phyloP scores from a whole-genome alignment of 306 rosid genomes.

The Cercis canadensis region DNA sequence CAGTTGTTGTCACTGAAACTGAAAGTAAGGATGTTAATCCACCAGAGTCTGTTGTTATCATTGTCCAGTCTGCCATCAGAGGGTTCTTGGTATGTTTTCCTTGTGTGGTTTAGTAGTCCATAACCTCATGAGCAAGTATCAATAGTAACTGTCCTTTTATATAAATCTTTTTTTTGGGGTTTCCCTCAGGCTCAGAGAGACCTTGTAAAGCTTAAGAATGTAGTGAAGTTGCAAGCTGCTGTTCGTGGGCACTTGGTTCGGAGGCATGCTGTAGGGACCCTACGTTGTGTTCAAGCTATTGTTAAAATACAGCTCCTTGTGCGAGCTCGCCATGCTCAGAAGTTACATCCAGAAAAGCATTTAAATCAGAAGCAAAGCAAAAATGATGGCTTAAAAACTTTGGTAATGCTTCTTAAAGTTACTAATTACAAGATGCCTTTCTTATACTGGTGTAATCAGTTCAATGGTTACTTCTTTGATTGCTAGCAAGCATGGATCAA shows the following conservation, averaged over 20 bases:
- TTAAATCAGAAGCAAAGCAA: constrained; percentile 38
- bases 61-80: constrained; percentile 79
- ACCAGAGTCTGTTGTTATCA: constrained; percentile 65
- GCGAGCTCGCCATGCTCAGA: constrained; percentile 71
- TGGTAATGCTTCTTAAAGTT: constrained; percentile 54
- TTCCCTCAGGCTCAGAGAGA: constrained; percentile 66
- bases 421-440: constrained; percentile 1
- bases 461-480: neutral
- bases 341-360: constrained; percentile 37
- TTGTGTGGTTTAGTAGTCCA: constrained; percentile 20
- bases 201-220: constrained; percentile 57
- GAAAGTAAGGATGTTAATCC: constrained; percentile 46
- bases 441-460: constrained; percentile 11
- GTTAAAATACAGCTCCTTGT: constrained; percentile 85
- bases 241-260: constrained; percentile 94
- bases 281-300: constrained; percentile 89
- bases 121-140: constrained; percentile 19
- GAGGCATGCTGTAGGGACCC: constrained; percentile 86
- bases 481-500: neutral
- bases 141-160: constrained; percentile 1
- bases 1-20: constrained; percentile 41
- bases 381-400: constrained; percentile 33
- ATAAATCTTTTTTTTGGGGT: constrained; percentile 16
- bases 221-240: constrained; percentile 91
- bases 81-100: constrained; percentile 69